Conservation (phyloP, 2,329 filamentous ascomycete genomes). For the Pseudofabraea citricarpa region DNA sequence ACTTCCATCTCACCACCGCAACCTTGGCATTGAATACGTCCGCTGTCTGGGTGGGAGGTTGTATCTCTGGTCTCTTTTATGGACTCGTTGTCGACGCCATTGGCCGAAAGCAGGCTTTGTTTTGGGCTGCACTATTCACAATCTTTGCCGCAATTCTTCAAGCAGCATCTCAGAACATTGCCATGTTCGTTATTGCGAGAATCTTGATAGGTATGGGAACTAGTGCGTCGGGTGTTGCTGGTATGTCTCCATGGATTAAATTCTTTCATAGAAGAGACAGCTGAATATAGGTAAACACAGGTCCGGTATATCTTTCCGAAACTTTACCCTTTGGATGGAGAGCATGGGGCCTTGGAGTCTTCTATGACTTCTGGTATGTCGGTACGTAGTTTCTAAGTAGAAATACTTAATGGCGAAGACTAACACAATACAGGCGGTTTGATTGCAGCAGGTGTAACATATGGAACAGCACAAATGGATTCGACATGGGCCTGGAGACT, state of each 20-base stretch:
- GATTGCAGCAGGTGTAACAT: conserved; percentile 31
- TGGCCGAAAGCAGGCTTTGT: not conserved
- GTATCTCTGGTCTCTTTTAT: not conserved
- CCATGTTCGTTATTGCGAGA: conserved; percentile 1
- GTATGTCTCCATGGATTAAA: not conserved
- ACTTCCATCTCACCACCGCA: not conserved
- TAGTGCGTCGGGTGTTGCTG: not conserved
- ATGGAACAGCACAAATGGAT: conserved; percentile 28
- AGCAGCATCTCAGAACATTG: conserved; percentile 1
- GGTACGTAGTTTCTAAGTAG: no score
- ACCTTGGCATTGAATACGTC: not conserved
- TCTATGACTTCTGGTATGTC: conserved; percentile 32
- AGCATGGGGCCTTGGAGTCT: conserved; percentile 35
- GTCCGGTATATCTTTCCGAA: conserved; percentile 44
- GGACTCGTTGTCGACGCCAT: not conserved
- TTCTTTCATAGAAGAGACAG: no score
- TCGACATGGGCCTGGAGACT: conserved; percentile 30
- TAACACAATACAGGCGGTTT: no score
- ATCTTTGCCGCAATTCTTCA: conserved; percentile 1
- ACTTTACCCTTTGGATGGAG: conserved; percentile 40
- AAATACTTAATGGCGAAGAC: no score
- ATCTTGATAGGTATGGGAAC: not conserved
- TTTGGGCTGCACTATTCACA: conserved; percentile 1
- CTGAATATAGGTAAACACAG: no score
- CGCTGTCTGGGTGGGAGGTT: not conserved